Evolutionary conservation across 2,329 filamentous ascomycete genomes (phyloP).

Genomic region (Colletotrichum sp.): DNA sequence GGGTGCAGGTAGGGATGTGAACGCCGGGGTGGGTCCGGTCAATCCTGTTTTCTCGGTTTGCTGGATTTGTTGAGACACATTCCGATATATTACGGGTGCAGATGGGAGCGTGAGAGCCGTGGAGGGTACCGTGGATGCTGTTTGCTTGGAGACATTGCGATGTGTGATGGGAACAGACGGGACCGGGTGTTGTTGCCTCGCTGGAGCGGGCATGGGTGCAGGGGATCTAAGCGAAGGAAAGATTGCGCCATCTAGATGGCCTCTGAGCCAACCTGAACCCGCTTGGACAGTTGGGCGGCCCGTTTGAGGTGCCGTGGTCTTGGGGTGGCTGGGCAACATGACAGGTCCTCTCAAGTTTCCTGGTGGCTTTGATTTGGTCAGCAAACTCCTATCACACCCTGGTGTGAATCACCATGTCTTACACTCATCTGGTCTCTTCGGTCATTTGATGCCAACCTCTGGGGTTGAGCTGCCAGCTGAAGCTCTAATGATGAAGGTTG

Average conservation of each 20-base stretch:
- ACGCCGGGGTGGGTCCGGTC: too few relatives aligned
- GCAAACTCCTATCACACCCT: too few relatives aligned
- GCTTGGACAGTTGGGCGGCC: accelerated
- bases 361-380: neutral
- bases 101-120: neutral
- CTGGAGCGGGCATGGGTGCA: neutral
- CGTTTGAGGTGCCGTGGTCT: neutral
- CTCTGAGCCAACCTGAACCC: neutral
- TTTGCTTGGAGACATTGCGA: neutral
- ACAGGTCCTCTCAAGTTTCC: neutral
- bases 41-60: too few relatives aligned
- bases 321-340: neutral
- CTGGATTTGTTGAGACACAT: neutral
- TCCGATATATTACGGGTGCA: neutral
- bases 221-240: neutral
- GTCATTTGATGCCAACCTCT: too few relatives aligned
- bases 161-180: neutral
- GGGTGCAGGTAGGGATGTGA: too few relatives aligned
- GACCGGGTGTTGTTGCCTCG: neutral
- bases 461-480: too few relatives aligned
- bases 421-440: too few relatives aligned
- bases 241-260: neutral
- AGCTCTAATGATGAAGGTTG: too few relatives aligned
- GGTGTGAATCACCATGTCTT: too few relatives aligned
- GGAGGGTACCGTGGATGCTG: too few relatives aligned